phyloP scores from a whole-genome alignment of 2,329 filamentous ascomycete species.

The Aureobasidium uvarum region DNA sequence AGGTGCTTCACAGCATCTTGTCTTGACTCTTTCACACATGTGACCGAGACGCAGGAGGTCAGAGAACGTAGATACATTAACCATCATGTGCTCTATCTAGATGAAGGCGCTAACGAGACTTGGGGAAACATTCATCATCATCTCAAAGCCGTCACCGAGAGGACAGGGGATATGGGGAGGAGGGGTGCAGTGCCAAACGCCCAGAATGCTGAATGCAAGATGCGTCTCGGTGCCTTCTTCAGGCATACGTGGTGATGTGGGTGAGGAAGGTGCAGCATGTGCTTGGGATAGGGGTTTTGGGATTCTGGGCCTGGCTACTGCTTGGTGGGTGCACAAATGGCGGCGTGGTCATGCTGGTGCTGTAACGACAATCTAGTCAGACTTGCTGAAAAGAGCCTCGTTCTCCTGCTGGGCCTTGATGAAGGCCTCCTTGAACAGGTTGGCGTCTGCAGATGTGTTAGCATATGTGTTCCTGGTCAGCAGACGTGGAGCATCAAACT shows the following conservation, averaged over 20 bases:
- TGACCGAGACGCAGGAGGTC: background rate
- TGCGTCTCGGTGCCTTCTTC: conserved; percentile 20
- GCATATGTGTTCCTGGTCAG: background rate
- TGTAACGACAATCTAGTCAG: conserved; percentile 20
- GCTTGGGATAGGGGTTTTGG: conserved; percentile 11
- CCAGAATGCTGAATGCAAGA: conserved; percentile 29
- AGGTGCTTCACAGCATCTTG: background rate
- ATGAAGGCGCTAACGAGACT: conserved; percentile 16
- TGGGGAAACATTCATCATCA: conserved; percentile 19
- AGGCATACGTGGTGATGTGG: conserved; percentile 1
- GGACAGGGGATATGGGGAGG: conserved; percentile 16
- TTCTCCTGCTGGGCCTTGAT: conserved; percentile 97
- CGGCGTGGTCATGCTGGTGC: conserved; percentile 1
- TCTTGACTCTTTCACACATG: background rate
- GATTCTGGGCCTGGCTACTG: conserved; percentile 22
- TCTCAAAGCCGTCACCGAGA: conserved; percentile 22
- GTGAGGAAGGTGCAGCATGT: conserved; percentile 17
- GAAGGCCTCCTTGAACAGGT: conserved; percentile 96
- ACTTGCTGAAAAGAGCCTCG: conserved; percentile 69
- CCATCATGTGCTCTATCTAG: conserved; percentile 27
- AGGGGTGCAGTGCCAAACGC: conserved; percentile 28
- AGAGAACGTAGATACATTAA: conserved; percentile 26
- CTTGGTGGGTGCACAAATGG: conserved; percentile 18
- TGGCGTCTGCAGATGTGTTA: conserved; percentile 66
- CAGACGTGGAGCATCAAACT: conserved; percentile 36